Base-by-base conservation (phyloP, 495 filamentous ascomycete genomes). In the Penicillium silybi region DNA sequence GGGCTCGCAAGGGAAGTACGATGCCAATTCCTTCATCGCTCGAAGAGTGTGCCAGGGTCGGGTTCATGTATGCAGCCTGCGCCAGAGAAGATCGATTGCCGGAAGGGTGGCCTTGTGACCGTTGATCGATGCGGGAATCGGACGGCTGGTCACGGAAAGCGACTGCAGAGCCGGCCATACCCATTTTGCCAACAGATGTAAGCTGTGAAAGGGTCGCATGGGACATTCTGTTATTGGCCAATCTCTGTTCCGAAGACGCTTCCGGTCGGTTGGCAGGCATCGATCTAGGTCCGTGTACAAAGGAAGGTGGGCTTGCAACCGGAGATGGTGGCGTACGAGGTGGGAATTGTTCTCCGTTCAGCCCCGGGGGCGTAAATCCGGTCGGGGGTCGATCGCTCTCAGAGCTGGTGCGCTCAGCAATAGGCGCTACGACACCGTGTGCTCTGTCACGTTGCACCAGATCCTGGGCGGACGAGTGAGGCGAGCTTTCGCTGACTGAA, bases 141-240 rank as follows among this genome's bases (percentile, higher is more conserved):
- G 59, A 43, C 32, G 65, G 57, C 22, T 70, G 58, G 42, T 61
- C 58, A 26, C 68, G 64, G 34, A 56, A 62, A 25, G 64, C 57
- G 53, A 66, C 66, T 22, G 76, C 70, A 27, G 74, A 59, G 43
- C 57, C 62, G 11, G 51, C 53, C 35, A 64, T 57, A 4, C 67
- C 67, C 44, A 80, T 59, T 17, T 75, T 79, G 15, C 80, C 81
- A 35, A 86, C 86, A 37, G 82, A 85, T 26, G 80, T 80, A 44
- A 97, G 63, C 60, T 95, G 89, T 2, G 83, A 76, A 8, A 97
- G 75, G 15, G 92, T 97, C 4, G 82, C 85, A 49, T 81, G 75
- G 19, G 92, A 95, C 68, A 97, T 82, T 10, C 89, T 82, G 55
- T 84, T 89, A 48, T 86, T 92, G 46, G 85, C 87, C 49, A 82